These are phyloP conservation scores for Serendipita sp. DNA, from an alignment of 768 basidiomycete genomes.

Conservation along the genomic window DNA sequence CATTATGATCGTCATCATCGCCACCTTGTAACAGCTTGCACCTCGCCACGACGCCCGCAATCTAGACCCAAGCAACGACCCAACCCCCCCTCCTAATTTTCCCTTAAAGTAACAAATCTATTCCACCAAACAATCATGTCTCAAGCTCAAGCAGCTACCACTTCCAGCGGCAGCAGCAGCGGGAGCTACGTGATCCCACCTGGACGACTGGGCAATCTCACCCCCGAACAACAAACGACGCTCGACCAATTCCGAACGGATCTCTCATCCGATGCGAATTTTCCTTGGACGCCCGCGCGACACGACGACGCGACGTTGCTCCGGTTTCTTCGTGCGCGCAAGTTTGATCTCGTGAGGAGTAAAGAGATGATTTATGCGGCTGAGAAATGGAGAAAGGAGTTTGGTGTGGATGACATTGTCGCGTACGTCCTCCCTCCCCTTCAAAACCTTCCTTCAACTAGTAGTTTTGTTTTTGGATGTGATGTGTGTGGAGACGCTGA, in stretches of 20 bases:
- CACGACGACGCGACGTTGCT: constrained; percentile 60
- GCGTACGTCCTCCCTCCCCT: too few relatives aligned
- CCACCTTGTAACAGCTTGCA: too few relatives aligned
- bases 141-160: background rate
- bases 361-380: constrained; percentile 69
- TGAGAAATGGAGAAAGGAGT: constrained; percentile 84
- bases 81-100: too few relatives aligned
- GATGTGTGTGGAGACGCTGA: constrained; percentile 5
- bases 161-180: background rate
- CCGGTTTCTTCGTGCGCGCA: constrained; percentile 79
- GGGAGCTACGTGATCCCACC: constrained; percentile 32
- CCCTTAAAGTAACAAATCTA: too few relatives aligned
- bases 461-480: background rate
- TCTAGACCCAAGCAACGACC: too few relatives aligned
- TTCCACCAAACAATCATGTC: background rate
- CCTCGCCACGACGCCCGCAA: too few relatives aligned
- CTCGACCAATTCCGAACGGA: constrained; percentile 55
- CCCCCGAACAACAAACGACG: constrained; percentile 39
- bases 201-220: constrained; percentile 69
- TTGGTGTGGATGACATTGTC: constrained; percentile 60
- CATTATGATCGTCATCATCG: too few relatives aligned
- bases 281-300: constrained; percentile 39
- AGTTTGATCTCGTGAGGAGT: constrained; percentile 69
- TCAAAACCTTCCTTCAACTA: background rate
- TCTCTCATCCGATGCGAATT: constrained; percentile 37